phyloP scores from a whole-genome alignment of 139 green algal species.

The Chlamydomonas eustigma region DNA sequence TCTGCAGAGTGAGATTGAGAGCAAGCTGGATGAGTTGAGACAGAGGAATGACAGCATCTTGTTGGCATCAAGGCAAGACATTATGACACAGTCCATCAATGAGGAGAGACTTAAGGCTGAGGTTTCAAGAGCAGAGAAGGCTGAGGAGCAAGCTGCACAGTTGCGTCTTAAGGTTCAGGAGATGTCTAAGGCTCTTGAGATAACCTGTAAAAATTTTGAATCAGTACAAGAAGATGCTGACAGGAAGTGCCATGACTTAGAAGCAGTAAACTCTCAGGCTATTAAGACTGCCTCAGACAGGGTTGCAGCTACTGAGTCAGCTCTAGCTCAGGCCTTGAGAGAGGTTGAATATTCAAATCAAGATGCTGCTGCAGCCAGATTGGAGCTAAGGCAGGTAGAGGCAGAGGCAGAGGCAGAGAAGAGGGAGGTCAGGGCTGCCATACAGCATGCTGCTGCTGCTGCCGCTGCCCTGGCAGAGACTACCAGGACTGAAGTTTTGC shows the following conservation, averaged over 20 bases:
- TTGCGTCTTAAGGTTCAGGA: not conserved
- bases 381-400: not conserved
- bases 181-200: too few species aligned
- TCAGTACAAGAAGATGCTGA: not conserved
- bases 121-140: too few species aligned
- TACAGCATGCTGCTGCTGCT: too few species aligned
- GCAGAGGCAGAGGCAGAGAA: not conserved
- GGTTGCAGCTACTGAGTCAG: not conserved
- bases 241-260: not conserved
- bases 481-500: not conserved
- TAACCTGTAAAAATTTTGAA: too few species aligned
- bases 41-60: too few species aligned
- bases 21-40: too few species aligned
- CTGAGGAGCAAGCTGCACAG: not conserved
- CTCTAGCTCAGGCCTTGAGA: too few species aligned
- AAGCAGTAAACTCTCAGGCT: not conserved
- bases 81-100: too few species aligned
- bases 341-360: not conserved
- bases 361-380: not conserved
- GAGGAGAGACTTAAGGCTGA: too few species aligned
- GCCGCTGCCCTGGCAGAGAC: not conserved
- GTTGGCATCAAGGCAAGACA: too few species aligned
- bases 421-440: too few species aligned
- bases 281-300: not conserved
- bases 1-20: too few species aligned